Evolutionary conservation across 1,139 yeast species (phyloP).

Genomic region (Blastobotrys illinoisensis): DNA sequence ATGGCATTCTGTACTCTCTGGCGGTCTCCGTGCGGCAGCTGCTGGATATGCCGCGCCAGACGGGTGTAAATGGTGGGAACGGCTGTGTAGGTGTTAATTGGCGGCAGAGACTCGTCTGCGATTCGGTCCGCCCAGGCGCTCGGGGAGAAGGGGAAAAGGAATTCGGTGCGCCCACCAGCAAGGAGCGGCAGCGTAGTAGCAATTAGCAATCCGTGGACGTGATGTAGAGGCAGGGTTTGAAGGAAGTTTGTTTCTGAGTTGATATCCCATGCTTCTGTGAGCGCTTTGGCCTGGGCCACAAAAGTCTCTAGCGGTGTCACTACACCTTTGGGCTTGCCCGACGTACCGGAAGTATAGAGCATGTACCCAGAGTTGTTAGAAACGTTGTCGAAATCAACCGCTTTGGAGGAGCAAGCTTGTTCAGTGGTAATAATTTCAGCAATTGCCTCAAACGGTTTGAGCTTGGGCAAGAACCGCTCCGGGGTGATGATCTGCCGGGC

Average conservation of each 20-base stretch:
- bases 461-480: conserved; percentile 26
- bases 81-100: conserved; percentile 35
- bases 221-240: conserved; percentile 36
- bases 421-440: conserved; percentile 1
- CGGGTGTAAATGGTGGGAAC: conserved; percentile 37
- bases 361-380: conserved; percentile 27
- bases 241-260: conserved; percentile 27
- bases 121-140: conserved; percentile 26
- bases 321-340: conserved; percentile 37
- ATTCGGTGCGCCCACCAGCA: conserved; percentile 35
- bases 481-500: conserved; percentile 30
- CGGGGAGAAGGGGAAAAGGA: conserved; percentile 33
- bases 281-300: conserved; percentile 32
- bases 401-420: not conserved
- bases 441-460: conserved; percentile 19
- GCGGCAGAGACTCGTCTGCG: conserved; percentile 22
- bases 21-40: conserved; percentile 10
- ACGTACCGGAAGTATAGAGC: conserved; percentile 36
- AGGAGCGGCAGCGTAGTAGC: conserved; percentile 32
- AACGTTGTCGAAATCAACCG: conserved; percentile 1
- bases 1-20: conserved; percentile 17
- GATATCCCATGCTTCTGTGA: conserved; percentile 33
- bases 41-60: conserved; percentile 23
- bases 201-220: conserved; percentile 36
- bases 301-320: conserved; percentile 33